These are phyloP conservation scores for Elongisporangium anandrum DNA, from an alignment of 352 stramenopile species.

Conservation along the genomic window DNA sequence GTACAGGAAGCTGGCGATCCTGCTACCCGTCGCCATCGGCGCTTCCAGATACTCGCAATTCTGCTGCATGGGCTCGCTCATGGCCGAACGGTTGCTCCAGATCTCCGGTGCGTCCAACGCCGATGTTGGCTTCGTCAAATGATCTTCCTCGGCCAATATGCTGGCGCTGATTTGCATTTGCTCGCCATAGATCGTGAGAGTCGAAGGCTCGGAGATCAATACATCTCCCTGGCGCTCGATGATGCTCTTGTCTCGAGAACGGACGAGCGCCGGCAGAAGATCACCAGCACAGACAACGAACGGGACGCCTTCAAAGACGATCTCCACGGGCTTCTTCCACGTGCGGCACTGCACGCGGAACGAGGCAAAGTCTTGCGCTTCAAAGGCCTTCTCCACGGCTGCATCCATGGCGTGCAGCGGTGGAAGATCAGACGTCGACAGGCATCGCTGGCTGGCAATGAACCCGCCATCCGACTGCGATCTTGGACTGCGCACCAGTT, in stretches of 20 bases:
- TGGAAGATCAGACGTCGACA: constrained; percentile 27
- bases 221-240: background rate
- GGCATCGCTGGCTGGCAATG: constrained; percentile 10
- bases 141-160: background rate
- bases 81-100: background rate
- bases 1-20: constrained; percentile 3
- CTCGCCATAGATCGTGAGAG: background rate
- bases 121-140: background rate
- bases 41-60: constrained; percentile 30
- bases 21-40: constrained; percentile 25
- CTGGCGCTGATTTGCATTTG: background rate
- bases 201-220: background rate
- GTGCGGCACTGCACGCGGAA: constrained; percentile 23
- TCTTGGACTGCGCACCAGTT: constrained; percentile 4
- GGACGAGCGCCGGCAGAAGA: constrained; percentile 15
- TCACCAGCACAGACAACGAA: constrained; percentile 31
- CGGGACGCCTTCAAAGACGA: constrained; percentile 23
- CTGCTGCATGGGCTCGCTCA: background rate
- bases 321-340: constrained; percentile 19
- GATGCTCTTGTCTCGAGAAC: background rate
- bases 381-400: constrained; percentile 23
- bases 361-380: constrained; percentile 11
- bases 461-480: background rate
- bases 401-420: constrained; percentile 34
- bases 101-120: background rate